Base-by-base conservation (phyloP, 139 green algal species). In the Yamagishiella unicocca region DNA sequence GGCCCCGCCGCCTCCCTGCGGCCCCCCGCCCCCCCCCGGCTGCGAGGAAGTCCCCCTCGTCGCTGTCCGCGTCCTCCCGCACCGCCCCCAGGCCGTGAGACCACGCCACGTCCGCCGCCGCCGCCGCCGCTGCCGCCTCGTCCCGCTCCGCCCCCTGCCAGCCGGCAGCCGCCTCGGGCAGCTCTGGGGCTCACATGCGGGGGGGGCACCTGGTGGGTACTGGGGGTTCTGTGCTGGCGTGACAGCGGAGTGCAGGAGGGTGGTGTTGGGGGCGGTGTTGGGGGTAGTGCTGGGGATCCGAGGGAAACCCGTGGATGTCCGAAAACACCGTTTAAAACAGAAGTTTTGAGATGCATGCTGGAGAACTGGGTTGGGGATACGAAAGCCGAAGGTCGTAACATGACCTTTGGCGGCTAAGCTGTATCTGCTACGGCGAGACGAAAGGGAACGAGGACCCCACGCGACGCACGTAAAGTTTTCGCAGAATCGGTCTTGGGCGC, bases 151-250 rank as follows among this genome's bases (percentile, higher is more conserved):
- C 35, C 50, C 33, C 45, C 72, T 64, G 29, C 72, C 25, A 27
- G 43, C 45, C 31, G 31, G 21, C 46, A 22, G 7, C 29, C 53
- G 71, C 76, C 1, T 83, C 76, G 8, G 53, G 76, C 21, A 83
- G 76, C 76, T 82, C 74, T 82, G 31, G 2, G 45, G 62, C 4
- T 5, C 29, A 71, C n/a, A n/a, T n/a, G n/a, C n/a, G n/a, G 62
- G 19, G 5, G 21, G 29, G 19, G 21, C 3, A 12, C 50, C 12
- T 58, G 12, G 50, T 25, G 12, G 17, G 12, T 12, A 58, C 12
- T 58, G 50, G 50, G 50, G 12, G 50, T 58, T 12, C 50, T 17
- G 50, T 58, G 17, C 50, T 12, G 50, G 50, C 12, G 12, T 17
- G 50, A 58, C 50, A 12, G 12, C 12, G 12, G 50, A 17, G 50